Conservation (phyloP, 116 monocot genomes). For the Dioscorea cayenensis region DNA sequence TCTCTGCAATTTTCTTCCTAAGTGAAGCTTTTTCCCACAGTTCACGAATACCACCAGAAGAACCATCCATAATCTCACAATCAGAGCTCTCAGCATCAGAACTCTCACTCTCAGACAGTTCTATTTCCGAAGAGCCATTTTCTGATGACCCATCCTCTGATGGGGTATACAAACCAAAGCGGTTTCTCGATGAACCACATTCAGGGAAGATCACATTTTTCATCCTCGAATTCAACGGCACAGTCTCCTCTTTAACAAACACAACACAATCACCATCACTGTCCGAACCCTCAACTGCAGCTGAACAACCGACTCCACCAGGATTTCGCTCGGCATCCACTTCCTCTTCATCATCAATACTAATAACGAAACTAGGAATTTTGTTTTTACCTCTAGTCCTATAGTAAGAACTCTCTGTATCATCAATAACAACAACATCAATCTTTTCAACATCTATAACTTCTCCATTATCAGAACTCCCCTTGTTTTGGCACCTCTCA, state of each 20-base stretch:
- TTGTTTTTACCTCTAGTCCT: slow-evolving; percentile 17
- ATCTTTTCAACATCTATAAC: slow-evolving; percentile 58
- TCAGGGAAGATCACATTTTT: neutral
- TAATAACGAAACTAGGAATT: slow-evolving; percentile 42
- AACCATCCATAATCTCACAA: slow-evolving; percentile 83
- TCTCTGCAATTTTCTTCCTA: slow-evolving; percentile 25
- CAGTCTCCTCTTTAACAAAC: slow-evolving; percentile 14
- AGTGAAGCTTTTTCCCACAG: slow-evolving; percentile 71
- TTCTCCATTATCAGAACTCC: slow-evolving; percentile 21
- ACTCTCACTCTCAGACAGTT: slow-evolving; percentile 6
- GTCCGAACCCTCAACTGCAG: slow-evolving; percentile 17
- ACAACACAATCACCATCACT: slow-evolving; percentile 38
- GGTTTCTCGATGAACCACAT: slow-evolving; percentile 32
- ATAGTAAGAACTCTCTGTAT: slow-evolving; percentile 22
- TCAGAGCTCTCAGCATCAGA: slow-evolving; percentile 51
- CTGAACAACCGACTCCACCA: slow-evolving; percentile 11
- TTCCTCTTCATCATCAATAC: slow-evolving; percentile 68
- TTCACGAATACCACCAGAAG: slow-evolving; percentile 56
- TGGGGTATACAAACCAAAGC: slow-evolving; percentile 29
- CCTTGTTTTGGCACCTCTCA: slow-evolving; percentile 40
- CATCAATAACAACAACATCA: slow-evolving; percentile 44
- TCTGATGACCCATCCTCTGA: slow-evolving; percentile 21
- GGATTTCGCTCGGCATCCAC: slow-evolving; percentile 8
- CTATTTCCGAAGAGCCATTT: slow-evolving; percentile 12
- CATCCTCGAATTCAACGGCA: neutral